A percentile compares a stretch with the other conserved stretches of the same genome.
Evolutionary conservation across 441 rosid genomes (phyloP).

Genomic region (Brassica balearica): DNA sequence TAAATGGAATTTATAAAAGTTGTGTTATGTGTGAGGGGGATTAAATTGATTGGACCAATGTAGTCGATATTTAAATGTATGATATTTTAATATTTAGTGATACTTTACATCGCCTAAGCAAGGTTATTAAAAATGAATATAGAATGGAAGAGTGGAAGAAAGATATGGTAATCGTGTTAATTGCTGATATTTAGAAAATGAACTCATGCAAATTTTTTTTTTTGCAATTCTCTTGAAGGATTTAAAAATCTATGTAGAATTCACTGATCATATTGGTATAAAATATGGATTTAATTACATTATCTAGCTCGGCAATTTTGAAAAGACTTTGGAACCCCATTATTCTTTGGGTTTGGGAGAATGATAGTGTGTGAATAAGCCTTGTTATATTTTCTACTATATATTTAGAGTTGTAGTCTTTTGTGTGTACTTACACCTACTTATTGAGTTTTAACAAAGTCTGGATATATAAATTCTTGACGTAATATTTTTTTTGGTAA

Average conservation of each 20-base stretch:
- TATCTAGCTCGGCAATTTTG: not conserved
- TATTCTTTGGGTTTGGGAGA: not conserved
- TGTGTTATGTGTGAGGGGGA: slow-evolving; percentile 42
- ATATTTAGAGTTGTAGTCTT: not conserved
- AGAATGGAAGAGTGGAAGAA: not conserved
- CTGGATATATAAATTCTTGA: no score
- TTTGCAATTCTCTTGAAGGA: not conserved
- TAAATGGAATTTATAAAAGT: slow-evolving; percentile 40
- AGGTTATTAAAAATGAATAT: slow-evolving; percentile 6
- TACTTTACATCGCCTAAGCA: slow-evolving; percentile 34
- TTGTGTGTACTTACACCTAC: not conserved
- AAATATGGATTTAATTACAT: not conserved
- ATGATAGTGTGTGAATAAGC: not conserved
- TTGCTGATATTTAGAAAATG: not conserved
- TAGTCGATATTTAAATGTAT: slow-evolving; percentile 28
- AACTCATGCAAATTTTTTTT: no score
- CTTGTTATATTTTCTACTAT: not conserved
- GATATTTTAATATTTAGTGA: slow-evolving; percentile 33
- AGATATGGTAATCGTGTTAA: slow-evolving; percentile 12
- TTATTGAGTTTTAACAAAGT: not conserved
- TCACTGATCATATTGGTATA: not conserved
- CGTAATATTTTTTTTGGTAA: no score
- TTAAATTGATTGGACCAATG: slow-evolving; percentile 39
- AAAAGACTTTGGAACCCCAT: not conserved
- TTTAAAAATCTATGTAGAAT: not conserved